Percentiles rank a stretch among this genome's conserved stretches.
Evolutionary conservation across 495 filamentous ascomycete species (phyloP).

Genomic region (Daldinia loculata): DNA sequence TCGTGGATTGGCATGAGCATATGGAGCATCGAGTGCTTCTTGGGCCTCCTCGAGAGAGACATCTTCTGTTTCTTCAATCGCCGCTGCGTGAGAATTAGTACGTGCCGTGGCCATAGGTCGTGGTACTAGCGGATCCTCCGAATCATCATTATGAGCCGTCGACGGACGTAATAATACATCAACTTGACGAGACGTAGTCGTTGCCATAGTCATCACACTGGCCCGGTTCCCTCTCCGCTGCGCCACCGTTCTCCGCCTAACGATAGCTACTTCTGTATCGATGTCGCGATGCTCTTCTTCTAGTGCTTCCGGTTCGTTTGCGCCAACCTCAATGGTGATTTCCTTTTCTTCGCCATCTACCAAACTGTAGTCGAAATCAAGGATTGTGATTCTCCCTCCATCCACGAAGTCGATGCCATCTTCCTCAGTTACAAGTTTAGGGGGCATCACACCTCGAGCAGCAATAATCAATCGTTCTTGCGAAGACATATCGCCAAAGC

Average conservation of each 20-base stretch:
- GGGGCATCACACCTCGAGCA: conserved; percentile 75
- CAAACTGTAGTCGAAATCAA: conserved; percentile 75
- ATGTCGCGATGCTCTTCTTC: conserved; percentile 80
- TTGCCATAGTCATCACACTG: conserved; percentile 49
- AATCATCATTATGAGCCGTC: conserved; percentile 48
- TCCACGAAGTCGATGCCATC: conserved; percentile 81
- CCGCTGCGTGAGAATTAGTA: conserved; percentile 3
- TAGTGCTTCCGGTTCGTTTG: conserved; percentile 70
- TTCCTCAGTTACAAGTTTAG: conserved; percentile 67
- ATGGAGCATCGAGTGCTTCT: conserved; percentile 72
- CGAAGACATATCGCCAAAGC: conserved; percentile 52
- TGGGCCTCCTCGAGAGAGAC: conserved; percentile 59
- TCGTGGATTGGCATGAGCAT: conserved; percentile 80
- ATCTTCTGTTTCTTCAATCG: conserved; percentile 35
- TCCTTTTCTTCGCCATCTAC: conserved; percentile 63
- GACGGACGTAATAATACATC: conserved; percentile 56
- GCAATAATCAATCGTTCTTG: conserved; percentile 74
- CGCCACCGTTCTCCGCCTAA: conserved; percentile 75
- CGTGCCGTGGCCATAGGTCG: conserved; percentile 49
- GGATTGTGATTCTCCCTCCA: conserved; percentile 77
- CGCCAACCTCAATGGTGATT: conserved; percentile 78
- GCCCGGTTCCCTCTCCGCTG: conserved; percentile 57
- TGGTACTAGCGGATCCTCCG: conserved; percentile 55
- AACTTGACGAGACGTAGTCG: conserved; percentile 50
- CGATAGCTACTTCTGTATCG: conserved; percentile 83